A percentile compares a stretch with the other conserved stretches of the same genome.
Conservation (phyloP, 768 basidiomycete genomes). For the Crassisporium funariophilum region DNA sequence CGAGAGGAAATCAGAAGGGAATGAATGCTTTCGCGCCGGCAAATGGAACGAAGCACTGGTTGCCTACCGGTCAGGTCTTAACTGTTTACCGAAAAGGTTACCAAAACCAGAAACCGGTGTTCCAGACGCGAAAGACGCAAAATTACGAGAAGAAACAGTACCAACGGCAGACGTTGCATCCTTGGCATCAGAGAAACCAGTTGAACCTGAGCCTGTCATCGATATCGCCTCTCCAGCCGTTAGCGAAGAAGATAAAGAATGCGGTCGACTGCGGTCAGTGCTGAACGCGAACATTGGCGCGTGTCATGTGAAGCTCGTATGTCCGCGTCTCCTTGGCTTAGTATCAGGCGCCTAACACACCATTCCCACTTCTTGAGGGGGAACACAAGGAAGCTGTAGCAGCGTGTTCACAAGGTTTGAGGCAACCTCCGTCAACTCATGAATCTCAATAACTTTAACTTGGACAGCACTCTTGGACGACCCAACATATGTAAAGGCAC, state of each 20-base stretch:
- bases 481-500: constrained; percentile 81
- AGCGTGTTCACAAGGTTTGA: constrained; percentile 75
- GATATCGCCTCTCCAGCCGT: constrained; percentile 24
- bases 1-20: constrained; percentile 74
- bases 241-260: constrained; percentile 19
- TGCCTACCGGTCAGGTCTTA: constrained; percentile 70
- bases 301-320: constrained; percentile 77
- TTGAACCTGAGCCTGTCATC: constrained; percentile 7
- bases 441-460: background rate
- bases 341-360: constrained; percentile 5
- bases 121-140: constrained; percentile 15
- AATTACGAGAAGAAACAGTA: background rate
- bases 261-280: constrained; percentile 51
- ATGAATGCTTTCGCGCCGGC: constrained; percentile 64
- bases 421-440: background rate
- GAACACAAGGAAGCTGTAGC: constrained; percentile 80
- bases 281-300: constrained; percentile 89
- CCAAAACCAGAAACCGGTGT: constrained; percentile 12
- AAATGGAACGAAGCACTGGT: constrained; percentile 73
- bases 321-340: constrained; percentile 22
- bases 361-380: constrained; percentile 42
- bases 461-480: constrained; percentile 80
- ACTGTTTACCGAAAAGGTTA: constrained; percentile 56
- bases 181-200: constrained; percentile 3
- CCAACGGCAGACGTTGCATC: constrained; percentile 3